These are phyloP conservation scores for Coccinonectria pachysandricola DNA, from an alignment of 2,329 filamentous ascomycete genomes.

Conservation along the genomic window DNA sequence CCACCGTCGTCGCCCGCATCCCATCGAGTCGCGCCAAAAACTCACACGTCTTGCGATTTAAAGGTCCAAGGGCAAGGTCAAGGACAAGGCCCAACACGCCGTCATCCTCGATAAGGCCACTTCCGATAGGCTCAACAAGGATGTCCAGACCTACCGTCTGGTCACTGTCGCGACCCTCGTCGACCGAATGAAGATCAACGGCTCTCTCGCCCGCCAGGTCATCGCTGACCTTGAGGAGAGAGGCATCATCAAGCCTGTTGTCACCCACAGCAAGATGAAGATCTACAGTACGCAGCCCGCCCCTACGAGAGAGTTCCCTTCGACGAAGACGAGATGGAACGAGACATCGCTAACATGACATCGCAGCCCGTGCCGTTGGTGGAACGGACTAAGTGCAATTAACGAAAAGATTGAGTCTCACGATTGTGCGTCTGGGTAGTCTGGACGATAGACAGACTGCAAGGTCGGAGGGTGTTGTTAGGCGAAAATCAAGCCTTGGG, in stretches of 20 bases:
- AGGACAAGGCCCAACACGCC: slow-evolving; percentile 99
- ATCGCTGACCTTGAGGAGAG: slow-evolving; percentile 92
- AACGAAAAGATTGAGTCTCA: slow-evolving; percentile 24
- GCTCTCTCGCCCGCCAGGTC: slow-evolving; percentile 84
- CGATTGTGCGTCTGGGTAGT: slow-evolving; percentile 29
- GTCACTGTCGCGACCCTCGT: slow-evolving; percentile 97
- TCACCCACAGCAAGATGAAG: slow-evolving; percentile 92
- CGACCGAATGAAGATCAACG: slow-evolving; percentile 99
- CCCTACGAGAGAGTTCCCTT: slow-evolving; percentile 2
- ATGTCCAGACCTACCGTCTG: slow-evolving; percentile 99
- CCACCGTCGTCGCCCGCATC: slow-evolving; percentile 7
- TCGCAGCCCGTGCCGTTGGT: slow-evolving; percentile 49
- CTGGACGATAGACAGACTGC: slow-evolving; percentile 26
- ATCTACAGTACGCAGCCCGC: slow-evolving; percentile 69
- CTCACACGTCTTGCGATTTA: slow-evolving; percentile 9
- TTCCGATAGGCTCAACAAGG: slow-evolving; percentile 98
- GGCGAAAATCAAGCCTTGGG: slow-evolving; percentile 24
- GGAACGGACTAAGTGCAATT: slow-evolving; percentile 31
- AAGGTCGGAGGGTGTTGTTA: slow-evolving; percentile 25
- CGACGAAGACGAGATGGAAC: not conserved
- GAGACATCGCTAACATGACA: slow-evolving; percentile 19
- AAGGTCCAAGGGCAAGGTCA: slow-evolving; percentile 59
- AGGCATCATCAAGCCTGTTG: slow-evolving; percentile 96
- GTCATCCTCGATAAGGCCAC: slow-evolving; percentile 98
- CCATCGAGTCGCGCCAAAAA: no score